Evolutionary conservation across 306 rosid species (phyloP), one percentile per base, ranked within the genome.

Genomic region (Begonia loranthoides): DNA sequence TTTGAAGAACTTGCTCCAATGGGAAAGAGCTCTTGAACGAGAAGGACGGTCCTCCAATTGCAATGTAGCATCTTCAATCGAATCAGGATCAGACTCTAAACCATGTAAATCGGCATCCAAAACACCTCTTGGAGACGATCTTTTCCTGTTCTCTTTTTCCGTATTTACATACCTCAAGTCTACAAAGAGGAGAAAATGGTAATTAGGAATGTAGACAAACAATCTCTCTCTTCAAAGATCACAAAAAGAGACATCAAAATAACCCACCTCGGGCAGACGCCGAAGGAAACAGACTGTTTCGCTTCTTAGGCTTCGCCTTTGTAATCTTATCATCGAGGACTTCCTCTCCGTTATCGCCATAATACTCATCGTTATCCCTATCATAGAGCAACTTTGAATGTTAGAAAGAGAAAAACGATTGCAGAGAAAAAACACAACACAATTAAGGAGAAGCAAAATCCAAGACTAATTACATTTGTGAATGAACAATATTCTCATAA

Each of bases 111-210:
- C 70, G 12, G 71, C 76, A 67, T 86, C 99, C 48, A 90, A 60
- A 49, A 85, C 94, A 16, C 85, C 97, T 73, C 87, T 78, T 38
- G 97, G 97, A 52, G 97, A 81, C 33, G 64, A 45, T 13, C 3
- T 57, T n/a, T 77, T 76, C 4, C 71, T 71, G 54, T 75, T 77
- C 76, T 84, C 96, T 38, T 68, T 81, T 75, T 84, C 88, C 47
- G 72, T 41, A 17, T 84, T 86, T 40, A 64, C 44, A 51, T 52
- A 60, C 45, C 82, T 79, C 76, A 84, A 73, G 64, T 88, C 96
- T 88, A 58, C 44, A 52, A 49, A 70, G 22, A 47, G 16, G 50
- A 45, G 13, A 68, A 69, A 51, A 49, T 14, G 12, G 36, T 5
- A 28, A 28, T 28, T 4, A 28, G 36, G 3, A 28, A 28, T 3